These are phyloP conservation scores for Aspergillus udagawae DNA, from an alignment of 2,329 filamentous ascomycete genomes.

Conservation along the genomic window DNA sequence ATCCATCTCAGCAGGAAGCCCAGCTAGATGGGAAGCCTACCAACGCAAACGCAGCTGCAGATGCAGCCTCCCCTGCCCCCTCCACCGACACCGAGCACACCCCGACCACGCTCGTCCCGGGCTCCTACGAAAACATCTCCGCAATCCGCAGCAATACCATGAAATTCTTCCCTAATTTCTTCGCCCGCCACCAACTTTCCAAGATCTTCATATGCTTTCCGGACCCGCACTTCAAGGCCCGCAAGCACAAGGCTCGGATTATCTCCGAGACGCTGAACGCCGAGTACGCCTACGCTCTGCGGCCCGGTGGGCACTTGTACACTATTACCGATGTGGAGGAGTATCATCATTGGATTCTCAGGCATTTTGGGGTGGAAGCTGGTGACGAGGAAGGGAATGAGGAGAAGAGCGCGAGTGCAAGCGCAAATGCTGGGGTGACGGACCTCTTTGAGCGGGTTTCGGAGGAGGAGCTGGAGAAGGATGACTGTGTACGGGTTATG, in stretches of 20 bases:
- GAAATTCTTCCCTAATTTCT: conserved; percentile 99
- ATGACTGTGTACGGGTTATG: conserved; percentile 61
- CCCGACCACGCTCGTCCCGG: conserved; percentile 21
- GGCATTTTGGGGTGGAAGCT: conserved; percentile 69
- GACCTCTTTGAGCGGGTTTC: conserved; percentile 70
- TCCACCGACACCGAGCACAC: background rate
- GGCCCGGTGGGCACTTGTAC: conserved; percentile 81
- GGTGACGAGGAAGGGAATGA: conserved; percentile 67
- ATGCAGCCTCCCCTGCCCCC: conserved; percentile 1
- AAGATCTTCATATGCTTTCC: conserved; percentile 99
- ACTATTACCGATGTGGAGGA: conserved; percentile 98
- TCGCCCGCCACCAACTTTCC: conserved; percentile 70
- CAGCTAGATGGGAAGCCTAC: background rate
- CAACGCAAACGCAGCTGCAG: background rate
- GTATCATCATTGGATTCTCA: conserved; percentile 88
- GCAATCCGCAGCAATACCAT: conserved; percentile 92
- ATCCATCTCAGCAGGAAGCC: background rate
- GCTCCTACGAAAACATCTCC: conserved; percentile 76
- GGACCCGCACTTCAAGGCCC: conserved; percentile 94
- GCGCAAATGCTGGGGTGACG: conserved; percentile 53
- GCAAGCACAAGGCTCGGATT: conserved; percentile 96
- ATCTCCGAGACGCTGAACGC: conserved; percentile 83
- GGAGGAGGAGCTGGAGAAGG: conserved; percentile 51
- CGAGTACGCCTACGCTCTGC: conserved; percentile 86
- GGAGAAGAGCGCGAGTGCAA: conserved; percentile 67